Percentiles rank a stretch among this genome's conserved stretches.
These are phyloP conservation scores for Schizothecium vesticola DNA, from an alignment of 495 filamentous ascomycete genomes.

Conservation along the genomic window DNA sequence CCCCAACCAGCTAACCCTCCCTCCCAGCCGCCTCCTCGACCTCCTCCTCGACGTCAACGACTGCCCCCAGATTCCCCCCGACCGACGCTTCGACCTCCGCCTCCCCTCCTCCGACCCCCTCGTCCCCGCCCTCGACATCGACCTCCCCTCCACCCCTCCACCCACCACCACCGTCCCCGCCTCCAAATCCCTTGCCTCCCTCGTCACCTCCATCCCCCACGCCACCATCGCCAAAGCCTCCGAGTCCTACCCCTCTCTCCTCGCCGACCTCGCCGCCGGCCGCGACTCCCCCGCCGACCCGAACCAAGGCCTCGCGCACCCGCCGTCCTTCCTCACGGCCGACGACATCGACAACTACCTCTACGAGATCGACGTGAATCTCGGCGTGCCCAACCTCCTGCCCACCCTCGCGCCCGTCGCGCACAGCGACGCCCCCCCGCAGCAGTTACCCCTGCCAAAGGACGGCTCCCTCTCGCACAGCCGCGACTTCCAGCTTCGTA, in stretches of 20 bases:
- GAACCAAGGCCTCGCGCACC: conserved; percentile 32
- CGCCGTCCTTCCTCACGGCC: conserved; percentile 59
- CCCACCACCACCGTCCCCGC: conserved; percentile 21
- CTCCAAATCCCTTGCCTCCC: conserved; percentile 33
- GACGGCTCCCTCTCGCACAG: conserved; percentile 28
- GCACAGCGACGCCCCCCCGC: conserved; percentile 17
- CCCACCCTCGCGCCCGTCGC: conserved; percentile 40
- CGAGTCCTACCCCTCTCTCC: conserved; percentile 34
- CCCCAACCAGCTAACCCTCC: conserved; percentile 2
- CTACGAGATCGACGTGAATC: conserved; percentile 58
- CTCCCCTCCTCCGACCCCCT: conserved; percentile 54
- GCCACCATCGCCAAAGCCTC: conserved; percentile 31
- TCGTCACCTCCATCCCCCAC: conserved; percentile 41
- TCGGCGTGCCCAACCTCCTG: conserved; percentile 39
- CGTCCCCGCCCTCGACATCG: conserved; percentile 28
- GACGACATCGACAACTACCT: conserved; percentile 80
- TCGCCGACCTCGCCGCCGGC: conserved; percentile 38
- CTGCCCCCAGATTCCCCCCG: conserved; percentile 64
- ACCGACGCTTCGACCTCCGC: conserved; percentile 57
- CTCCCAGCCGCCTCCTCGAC: conserved; percentile 66
- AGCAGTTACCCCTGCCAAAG: conserved; percentile 27
- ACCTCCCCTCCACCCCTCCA: conserved; percentile 22
- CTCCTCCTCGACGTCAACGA: conserved; percentile 83
- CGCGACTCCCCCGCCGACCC: conserved; percentile 33
- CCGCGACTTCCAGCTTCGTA: conserved; percentile 61